Base-by-base conservation (phyloP, 2,329 filamentous ascomycete species). In the Boeremia exigua region DNA sequence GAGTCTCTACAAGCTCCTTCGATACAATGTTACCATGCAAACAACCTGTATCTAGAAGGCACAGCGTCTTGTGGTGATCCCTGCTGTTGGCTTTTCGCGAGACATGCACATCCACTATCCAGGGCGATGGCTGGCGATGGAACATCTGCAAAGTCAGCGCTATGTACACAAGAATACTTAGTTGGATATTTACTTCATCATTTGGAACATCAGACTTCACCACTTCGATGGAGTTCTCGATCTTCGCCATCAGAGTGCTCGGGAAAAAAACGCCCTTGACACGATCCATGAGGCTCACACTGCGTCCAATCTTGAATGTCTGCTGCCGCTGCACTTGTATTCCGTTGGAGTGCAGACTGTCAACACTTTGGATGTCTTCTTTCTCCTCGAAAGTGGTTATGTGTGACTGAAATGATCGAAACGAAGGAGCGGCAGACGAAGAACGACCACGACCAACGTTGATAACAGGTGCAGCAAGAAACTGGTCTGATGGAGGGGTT, bases 1-100 rank as follows among this genome's bases (percentile, higher is more conserved):
- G 48, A 4, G 3, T 2, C 6, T 37, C 14, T 3, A 44, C 25
- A 2, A 51, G 12, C 1, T 36, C 12, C 7, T 11, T 19, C 1
- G 48, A 37, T 8, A 51, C 39, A 2, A 51, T 36, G 25, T 51
- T 51, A 0, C 39, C 39, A 12, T 38, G 25, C 1, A 8, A 43
- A 15, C 48, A 51, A 25, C 48, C 48, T 10, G 48, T 51, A 12
- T 51, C 48, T 5, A 51, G 11, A 2, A 51, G 39, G 12, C 48
- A 51, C 2, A 5, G 32, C 2, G 32, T 27, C 4, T 12, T 19
- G 4, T 30, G 25, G 2, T 38, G 38, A 2, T 37, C 6, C 5
- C 15, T 32, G 17, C 39, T 51, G 8, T 51, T 17, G 2, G 6
- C 4, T 11, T 29, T 51, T 10, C 23, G 32, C 6, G 48, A 51